Percentiles rank a stretch among this genome's conserved stretches.
Conservation (phyloP, 2,329 filamentous ascomycete species). For the Botrytis cinerea region DNA sequence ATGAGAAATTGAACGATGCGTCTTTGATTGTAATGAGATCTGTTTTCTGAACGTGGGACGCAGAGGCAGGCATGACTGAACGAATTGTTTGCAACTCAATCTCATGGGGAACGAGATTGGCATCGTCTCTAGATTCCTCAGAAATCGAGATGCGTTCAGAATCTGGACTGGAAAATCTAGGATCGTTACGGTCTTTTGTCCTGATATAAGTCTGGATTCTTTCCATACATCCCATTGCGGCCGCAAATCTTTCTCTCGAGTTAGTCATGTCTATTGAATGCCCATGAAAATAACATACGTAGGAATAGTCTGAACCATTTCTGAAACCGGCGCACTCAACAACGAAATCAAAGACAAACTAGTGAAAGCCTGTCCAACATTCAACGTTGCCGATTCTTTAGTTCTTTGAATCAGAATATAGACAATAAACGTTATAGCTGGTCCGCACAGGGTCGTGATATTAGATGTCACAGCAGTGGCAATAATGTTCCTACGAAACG, state of each 20-base stretch:
- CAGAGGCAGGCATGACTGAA: background rate
- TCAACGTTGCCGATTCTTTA: constrained; percentile 26
- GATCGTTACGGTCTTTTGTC: background rate
- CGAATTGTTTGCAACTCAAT: background rate
- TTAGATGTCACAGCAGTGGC: constrained; percentile 15
- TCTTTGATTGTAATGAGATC: background rate
- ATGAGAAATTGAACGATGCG: background rate
- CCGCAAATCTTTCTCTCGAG: constrained; percentile 2
- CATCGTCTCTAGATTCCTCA: background rate
- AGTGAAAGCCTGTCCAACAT: constrained; percentile 43
- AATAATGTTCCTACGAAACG: constrained; percentile 20
- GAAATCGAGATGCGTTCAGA: background rate
- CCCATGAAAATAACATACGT: background rate
- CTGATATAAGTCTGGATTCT: constrained; percentile 16
- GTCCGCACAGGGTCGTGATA: background rate
- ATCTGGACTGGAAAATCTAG: background rate
- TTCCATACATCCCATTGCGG: constrained; percentile 15
- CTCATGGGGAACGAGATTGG: background rate
- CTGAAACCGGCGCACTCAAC: background rate
- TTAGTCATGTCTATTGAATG: background rate
- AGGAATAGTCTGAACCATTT: constrained; percentile 17
- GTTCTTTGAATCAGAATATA: constrained; percentile 14
- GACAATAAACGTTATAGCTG: constrained; percentile 1
- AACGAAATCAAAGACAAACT: constrained; percentile 48
- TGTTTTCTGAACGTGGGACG: background rate